Percentiles rank a stretch among this genome's conserved stretches.
These are phyloP conservation scores for Corynascus novoguineensis DNA, from an alignment of 495 filamentous ascomycete genomes.

Conservation along the genomic window DNA sequence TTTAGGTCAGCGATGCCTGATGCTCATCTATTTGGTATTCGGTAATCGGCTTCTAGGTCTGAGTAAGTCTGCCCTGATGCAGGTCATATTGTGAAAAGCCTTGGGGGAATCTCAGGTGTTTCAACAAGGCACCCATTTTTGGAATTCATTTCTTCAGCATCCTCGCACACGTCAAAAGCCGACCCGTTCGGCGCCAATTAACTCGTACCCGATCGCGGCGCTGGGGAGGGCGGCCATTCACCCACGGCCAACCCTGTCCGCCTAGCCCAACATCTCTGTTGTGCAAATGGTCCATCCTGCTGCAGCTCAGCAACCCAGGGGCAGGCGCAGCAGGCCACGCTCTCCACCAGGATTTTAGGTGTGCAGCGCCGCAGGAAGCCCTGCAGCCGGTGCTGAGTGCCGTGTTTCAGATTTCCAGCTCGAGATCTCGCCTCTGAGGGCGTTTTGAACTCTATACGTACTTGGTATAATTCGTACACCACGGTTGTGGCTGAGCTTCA, in stretches of 20 bases:
- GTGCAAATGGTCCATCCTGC: neutral
- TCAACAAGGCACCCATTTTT: constrained; percentile 11
- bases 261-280: neutral
- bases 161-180: neutral
- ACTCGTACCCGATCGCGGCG: neutral
- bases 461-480: neutral
- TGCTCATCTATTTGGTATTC: too few relatives aligned
- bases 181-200: neutral
- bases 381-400: constrained; percentile 3
- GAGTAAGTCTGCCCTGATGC: too few relatives aligned
- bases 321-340: neutral
- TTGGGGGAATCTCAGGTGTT: constrained; percentile 9
- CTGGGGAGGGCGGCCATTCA: constrained; percentile 14
- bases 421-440: constrained; percentile 2
- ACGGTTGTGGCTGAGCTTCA: neutral
- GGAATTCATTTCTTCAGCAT: neutral
- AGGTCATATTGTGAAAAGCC: neutral
- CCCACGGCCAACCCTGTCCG: neutral
- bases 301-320: constrained; percentile 13
- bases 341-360: neutral
- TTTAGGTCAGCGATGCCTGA: too few relatives aligned
- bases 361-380: constrained; percentile 13
- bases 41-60: too few relatives aligned
- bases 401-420: constrained; percentile 18
- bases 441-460: neutral